Percentiles rank a stretch among this genome's conserved stretches.
Conservation (phyloP, 2,329 filamentous ascomycete genomes). For the Rugonectria rugulosa region DNA sequence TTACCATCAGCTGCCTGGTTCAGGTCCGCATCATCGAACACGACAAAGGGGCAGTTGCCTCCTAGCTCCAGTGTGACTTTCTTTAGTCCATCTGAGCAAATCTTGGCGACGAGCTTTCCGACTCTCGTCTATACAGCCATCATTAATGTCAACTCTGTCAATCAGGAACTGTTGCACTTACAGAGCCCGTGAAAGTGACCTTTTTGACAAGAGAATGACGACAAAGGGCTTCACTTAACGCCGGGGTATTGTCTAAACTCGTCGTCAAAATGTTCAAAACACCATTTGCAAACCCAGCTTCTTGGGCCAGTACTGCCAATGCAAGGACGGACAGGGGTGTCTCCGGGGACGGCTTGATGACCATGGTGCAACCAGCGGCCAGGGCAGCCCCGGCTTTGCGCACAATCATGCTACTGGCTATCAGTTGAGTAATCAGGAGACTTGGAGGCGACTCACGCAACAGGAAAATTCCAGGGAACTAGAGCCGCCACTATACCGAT, state of each 20-base stretch:
- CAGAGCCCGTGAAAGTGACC: slow-evolving; percentile 81
- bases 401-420: slow-evolving; percentile 74
- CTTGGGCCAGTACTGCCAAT: slow-evolving; percentile 70
- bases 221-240: slow-evolving; percentile 55
- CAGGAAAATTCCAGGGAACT: slow-evolving; percentile 1
- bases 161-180: no score
- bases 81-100: slow-evolving; percentile 70
- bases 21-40: slow-evolving; percentile 74
- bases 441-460: no score
- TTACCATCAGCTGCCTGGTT: no score
- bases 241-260: slow-evolving; percentile 52
- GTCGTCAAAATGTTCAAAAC: slow-evolving; percentile 65
- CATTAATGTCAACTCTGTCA: no score
- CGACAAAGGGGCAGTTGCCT: slow-evolving; percentile 72
- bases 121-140: no score
- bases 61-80: slow-evolving; percentile 74
- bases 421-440: no score
- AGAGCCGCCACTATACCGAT: slow-evolving; percentile 43
- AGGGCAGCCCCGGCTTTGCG: slow-evolving; percentile 62
- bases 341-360: slow-evolving; percentile 76
- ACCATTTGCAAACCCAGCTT: slow-evolving; percentile 79
- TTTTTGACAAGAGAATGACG: slow-evolving; percentile 61
- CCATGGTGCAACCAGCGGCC: slow-evolving; percentile 79
- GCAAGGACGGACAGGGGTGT: slow-evolving; percentile 77
- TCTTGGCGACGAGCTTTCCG: slow-evolving; percentile 69